These are phyloP conservation scores for Mortierella sp. DNA, from an alignment of 371 early-diverging fungal species.

Conservation along the genomic window DNA sequence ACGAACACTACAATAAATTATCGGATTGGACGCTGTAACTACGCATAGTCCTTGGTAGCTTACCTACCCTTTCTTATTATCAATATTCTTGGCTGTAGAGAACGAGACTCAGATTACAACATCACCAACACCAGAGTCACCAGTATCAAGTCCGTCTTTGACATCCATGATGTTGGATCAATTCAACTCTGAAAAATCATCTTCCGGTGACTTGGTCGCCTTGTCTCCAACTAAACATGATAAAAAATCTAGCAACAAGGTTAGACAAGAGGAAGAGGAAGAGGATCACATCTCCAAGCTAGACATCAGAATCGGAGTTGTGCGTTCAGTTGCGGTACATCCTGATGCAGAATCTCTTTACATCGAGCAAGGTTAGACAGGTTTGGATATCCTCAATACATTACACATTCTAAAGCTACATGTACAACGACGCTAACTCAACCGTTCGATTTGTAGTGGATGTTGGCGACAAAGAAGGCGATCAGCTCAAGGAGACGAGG, in stretches of 20 bases:
- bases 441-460: constrained; percentile 60
- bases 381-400: background rate
- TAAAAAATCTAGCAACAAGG: background rate
- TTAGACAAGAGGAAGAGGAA: constrained; percentile 29
- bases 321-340: constrained; percentile 73
- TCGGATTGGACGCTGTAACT: background rate
- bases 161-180: constrained; percentile 32
- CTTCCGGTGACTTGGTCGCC: background rate
- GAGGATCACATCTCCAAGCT: constrained; percentile 70
- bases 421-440: background rate
- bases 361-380: constrained; percentile 72
- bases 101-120: background rate
- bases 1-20: constrained; percentile 24
- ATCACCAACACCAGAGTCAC: background rate
- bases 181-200: constrained; percentile 1
- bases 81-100: background rate
- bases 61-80: background rate
- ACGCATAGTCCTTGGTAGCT: background rate
- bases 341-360: constrained; percentile 81
- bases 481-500: constrained; percentile 56
- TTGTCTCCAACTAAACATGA: background rate
- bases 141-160: constrained; percentile 15
- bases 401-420: background rate
- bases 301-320: constrained; percentile 83
- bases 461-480: constrained; percentile 68